Evolutionary conservation across 2,329 filamentous ascomycete genomes (phyloP).

Genomic region (Periconia macrospinosa): DNA sequence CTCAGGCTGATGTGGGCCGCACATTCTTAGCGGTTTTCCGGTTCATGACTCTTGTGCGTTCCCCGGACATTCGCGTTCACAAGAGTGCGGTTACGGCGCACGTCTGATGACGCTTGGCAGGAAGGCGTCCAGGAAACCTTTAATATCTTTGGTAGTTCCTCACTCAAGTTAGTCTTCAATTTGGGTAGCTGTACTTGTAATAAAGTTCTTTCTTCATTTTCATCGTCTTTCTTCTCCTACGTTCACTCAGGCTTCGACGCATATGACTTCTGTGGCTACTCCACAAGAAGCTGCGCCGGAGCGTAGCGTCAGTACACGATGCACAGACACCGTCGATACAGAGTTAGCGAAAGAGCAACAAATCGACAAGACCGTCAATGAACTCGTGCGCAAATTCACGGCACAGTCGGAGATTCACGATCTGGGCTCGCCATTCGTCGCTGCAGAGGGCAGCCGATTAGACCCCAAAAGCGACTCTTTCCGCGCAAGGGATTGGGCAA

Average conservation of each 20-base stretch:
- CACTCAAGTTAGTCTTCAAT: too few relatives aligned
- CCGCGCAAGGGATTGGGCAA: constrained; percentile 47
- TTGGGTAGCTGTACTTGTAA: too few relatives aligned
- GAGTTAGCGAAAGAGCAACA: constrained; percentile 7
- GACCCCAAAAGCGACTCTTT: constrained; percentile 49
- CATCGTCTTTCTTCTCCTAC: too few relatives aligned
- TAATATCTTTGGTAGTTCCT: too few relatives aligned
- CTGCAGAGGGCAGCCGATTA: constrained; percentile 40
- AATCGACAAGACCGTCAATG: constrained; percentile 16
- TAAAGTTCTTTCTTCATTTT: too few relatives aligned
- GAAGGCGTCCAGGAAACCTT: too few relatives aligned
- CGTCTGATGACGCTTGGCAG: too few relatives aligned
- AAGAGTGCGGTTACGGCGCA: not conserved
- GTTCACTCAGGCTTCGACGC: too few relatives aligned
- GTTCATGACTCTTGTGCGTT: not conserved
- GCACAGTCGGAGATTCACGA: constrained; percentile 39
- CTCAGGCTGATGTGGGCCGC: too few relatives aligned
- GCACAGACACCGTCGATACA: not conserved
- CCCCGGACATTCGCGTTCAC: not conserved
- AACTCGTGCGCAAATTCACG: constrained; percentile 46
- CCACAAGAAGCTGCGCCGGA: too few relatives aligned
- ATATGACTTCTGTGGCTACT: too few relatives aligned
- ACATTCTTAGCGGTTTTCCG: too few relatives aligned
- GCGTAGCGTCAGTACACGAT: not conserved
- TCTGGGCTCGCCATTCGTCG: constrained; percentile 30